These are phyloP conservation scores for Aspergillus nanangensis DNA, from an alignment of 495 filamentous ascomycete genomes.

Conservation along the genomic window DNA sequence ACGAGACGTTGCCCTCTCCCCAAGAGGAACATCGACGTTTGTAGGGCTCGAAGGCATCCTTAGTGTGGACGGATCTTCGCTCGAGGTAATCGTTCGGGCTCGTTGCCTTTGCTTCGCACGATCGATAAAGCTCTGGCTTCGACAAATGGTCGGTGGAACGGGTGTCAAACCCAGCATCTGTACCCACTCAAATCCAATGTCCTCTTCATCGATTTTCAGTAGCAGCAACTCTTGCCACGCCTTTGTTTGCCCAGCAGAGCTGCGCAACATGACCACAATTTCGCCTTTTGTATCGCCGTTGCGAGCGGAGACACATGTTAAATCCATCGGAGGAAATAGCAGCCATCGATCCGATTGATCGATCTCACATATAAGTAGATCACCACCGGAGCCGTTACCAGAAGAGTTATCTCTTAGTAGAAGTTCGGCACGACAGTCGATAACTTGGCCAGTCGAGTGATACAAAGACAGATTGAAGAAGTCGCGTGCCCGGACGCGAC, in stretches of 20 bases:
- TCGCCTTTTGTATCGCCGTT: constrained; percentile 65
- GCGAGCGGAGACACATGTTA: constrained; percentile 69
- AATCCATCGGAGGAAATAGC: constrained; percentile 78
- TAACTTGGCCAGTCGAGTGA: constrained; percentile 84
- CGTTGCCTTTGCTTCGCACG: constrained; percentile 35
- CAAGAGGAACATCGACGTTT: constrained; percentile 66
- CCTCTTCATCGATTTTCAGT: constrained; percentile 64
- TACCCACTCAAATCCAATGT: constrained; percentile 82
- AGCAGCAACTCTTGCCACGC: constrained; percentile 80
- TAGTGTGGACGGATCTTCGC: constrained; percentile 31
- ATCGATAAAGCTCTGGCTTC: constrained; percentile 49
- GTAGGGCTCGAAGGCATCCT: constrained; percentile 48
- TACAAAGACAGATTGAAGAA: constrained; percentile 78
- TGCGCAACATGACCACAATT: constrained; percentile 79
- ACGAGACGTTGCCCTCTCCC: constrained; percentile 50
- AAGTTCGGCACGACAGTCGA: constrained; percentile 87
- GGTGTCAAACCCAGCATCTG: constrained; percentile 74
- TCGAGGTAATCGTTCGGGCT: constrained; percentile 23
- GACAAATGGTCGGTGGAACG: constrained; percentile 59
- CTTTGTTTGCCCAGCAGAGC: constrained; percentile 33
- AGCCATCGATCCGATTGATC: constrained; percentile 75
- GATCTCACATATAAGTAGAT: constrained; percentile 87
- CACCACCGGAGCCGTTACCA: constrained; percentile 55
- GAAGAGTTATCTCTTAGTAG: constrained; percentile 73
- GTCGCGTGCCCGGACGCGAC: constrained; percentile 82